Conservation (phyloP, 768 basidiomycete species). For the Lactifluus echinatus region DNA sequence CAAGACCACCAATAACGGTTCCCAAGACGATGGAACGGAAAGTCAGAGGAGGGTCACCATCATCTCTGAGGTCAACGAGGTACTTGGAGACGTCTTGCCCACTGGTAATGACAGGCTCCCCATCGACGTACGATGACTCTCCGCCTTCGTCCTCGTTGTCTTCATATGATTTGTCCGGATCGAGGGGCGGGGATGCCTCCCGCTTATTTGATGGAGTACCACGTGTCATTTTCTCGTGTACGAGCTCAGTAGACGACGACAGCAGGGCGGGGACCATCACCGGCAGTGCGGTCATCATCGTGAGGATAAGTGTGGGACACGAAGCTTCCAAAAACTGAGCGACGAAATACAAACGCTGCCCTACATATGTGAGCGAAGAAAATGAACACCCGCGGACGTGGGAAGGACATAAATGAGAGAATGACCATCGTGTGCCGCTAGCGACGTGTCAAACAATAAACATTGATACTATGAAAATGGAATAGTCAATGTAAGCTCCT, state of each 20-base stretch:
- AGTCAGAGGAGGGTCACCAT: conserved; percentile 46
- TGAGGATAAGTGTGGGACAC: not conserved
- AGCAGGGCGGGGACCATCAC: not conserved
- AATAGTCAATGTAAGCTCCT: not conserved
- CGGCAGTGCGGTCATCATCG: not conserved
- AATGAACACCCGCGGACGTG: too few species aligned
- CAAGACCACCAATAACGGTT: conserved; percentile 47
- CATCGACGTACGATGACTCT: conserved; percentile 2
- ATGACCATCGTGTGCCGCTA: too few species aligned
- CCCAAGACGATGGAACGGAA: conserved; percentile 50
- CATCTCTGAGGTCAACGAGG: conserved; percentile 50
- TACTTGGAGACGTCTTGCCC: conserved; percentile 46
- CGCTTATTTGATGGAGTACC: not conserved
- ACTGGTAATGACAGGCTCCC: conserved; percentile 25
- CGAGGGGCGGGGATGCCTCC: not conserved
- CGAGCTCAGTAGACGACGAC: not conserved
- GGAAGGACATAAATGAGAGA: too few species aligned
- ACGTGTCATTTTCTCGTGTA: not conserved
- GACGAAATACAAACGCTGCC: too few species aligned
- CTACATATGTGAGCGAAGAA: too few species aligned
- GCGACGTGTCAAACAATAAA: too few species aligned
- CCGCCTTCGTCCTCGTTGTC: not conserved
- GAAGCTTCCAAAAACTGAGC: too few species aligned
- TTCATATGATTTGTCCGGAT: not conserved
- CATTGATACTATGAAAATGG: too few species aligned